These are phyloP conservation scores for Trichoderma koningiopsis DNA, from an alignment of 2,329 filamentous ascomycete genomes.

Conservation along the genomic window DNA sequence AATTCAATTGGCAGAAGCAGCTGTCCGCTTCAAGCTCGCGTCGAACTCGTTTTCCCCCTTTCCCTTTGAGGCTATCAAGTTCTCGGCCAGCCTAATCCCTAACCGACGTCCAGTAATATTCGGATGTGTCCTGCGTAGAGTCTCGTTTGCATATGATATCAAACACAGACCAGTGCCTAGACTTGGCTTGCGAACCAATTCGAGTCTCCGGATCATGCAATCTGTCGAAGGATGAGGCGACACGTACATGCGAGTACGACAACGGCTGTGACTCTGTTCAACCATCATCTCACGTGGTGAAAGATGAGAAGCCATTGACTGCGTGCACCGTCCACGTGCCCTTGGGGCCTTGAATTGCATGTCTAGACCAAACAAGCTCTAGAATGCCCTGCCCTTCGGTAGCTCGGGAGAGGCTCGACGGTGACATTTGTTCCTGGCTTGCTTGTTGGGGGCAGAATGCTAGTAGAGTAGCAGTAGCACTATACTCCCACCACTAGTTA, in stretches of 20 bases:
- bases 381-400: constrained; percentile 3
- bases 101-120: constrained; percentile 2
- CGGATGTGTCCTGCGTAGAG: background rate
- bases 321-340: constrained; percentile 2
- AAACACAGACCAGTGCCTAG: background rate
- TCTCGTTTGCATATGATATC: background rate
- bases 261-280: background rate
- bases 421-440: constrained; percentile 9
- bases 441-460: background rate
- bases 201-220: background rate
- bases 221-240: background rate
- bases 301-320: background rate
- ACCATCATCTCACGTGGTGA: constrained; percentile 1
- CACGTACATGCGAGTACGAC: background rate
- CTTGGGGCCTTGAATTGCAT: background rate
- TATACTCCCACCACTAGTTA: background rate
- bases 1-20: background rate
- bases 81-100: constrained; percentile 1
- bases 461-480: background rate
- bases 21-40: background rate
- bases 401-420: background rate
- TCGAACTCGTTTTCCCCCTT: constrained; percentile 1
- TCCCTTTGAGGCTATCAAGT: background rate
- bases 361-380: constrained; percentile 11
- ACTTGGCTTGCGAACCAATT: background rate